These are phyloP conservation scores for Aspergillus floridensis DNA, from an alignment of 2,329 filamentous ascomycete species.

Conservation along the genomic window DNA sequence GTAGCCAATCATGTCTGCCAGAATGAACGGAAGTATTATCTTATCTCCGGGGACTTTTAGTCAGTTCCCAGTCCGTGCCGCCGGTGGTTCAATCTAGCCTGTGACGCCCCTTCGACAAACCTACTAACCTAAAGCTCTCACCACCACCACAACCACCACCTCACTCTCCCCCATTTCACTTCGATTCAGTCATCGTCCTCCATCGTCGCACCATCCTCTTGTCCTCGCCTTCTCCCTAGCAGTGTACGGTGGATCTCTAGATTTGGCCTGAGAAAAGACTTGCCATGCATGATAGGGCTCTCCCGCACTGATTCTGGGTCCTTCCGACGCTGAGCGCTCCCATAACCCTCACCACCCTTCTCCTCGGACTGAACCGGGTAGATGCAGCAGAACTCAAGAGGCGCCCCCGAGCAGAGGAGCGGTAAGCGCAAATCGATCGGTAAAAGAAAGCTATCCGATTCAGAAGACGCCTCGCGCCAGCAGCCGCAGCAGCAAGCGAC, in stretches of 20 bases:
- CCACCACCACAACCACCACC: conserved; percentile 1
- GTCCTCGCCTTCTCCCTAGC: conserved; percentile 1
- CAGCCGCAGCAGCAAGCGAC: conserved; percentile 39
- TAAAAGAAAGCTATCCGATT: conserved; percentile 42
- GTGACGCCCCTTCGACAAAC: conserved; percentile 16
- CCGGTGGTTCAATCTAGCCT: background rate
- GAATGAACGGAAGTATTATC: conserved; percentile 25
- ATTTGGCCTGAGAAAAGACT: background rate
- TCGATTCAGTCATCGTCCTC: conserved; percentile 5
- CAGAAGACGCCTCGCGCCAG: conserved; percentile 32
- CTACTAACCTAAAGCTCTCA: background rate
- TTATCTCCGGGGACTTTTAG: conserved; percentile 26
- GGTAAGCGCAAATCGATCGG: conserved; percentile 44
- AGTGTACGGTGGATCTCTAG: background rate
- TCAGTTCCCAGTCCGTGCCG: background rate
- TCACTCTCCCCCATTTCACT: background rate
- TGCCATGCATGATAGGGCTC: conserved; percentile 20
- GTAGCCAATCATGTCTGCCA: background rate
- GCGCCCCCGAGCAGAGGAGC: conserved; percentile 41
- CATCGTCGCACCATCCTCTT: background rate
- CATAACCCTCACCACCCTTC: conserved; percentile 11
- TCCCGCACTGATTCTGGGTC: conserved; percentile 15
- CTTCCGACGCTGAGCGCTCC: conserved; percentile 22
- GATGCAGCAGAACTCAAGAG: conserved; percentile 42
- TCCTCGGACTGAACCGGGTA: conserved; percentile 37